phyloP scores from a whole-genome alignment of 78 protist species.

The Neovahlkampfia damariscottae region DNA sequence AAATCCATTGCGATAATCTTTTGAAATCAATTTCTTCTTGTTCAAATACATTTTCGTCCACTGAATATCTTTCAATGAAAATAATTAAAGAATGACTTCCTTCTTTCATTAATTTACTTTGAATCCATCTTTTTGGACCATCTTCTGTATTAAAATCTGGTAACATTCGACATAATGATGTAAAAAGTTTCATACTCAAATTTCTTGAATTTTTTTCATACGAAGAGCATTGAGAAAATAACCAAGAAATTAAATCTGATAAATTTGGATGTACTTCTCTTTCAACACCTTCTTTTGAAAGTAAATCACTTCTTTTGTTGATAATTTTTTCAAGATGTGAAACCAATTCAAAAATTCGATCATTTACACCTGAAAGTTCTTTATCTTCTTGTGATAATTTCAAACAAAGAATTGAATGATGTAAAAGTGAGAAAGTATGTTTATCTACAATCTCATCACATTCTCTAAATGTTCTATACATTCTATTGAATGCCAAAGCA shows the following conservation, averaged over 20 bases:
- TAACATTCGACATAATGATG: neutral
- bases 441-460: neutral
- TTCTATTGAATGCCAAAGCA: constrained; percentile 18
- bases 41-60: neutral
- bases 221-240: neutral
- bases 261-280: neutral
- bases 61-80: neutral
- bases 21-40: neutral
- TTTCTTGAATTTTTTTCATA: neutral
- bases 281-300: neutral
- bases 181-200: neutral
- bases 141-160: neutral
- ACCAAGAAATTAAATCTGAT: neutral
- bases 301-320: neutral
- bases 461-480: constrained; percentile 11
- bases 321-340: neutral
- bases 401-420: neutral
- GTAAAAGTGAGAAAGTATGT: neutral
- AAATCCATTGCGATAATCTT: neutral
- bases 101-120: neutral
- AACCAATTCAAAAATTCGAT: neutral
- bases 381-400: neutral
- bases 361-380: too few relatives aligned
- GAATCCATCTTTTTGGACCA: neutral
- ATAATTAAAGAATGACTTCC: neutral